Evolutionary conservation across 306 rosid species (phyloP).

Genomic region (Prosopis cineraria): DNA sequence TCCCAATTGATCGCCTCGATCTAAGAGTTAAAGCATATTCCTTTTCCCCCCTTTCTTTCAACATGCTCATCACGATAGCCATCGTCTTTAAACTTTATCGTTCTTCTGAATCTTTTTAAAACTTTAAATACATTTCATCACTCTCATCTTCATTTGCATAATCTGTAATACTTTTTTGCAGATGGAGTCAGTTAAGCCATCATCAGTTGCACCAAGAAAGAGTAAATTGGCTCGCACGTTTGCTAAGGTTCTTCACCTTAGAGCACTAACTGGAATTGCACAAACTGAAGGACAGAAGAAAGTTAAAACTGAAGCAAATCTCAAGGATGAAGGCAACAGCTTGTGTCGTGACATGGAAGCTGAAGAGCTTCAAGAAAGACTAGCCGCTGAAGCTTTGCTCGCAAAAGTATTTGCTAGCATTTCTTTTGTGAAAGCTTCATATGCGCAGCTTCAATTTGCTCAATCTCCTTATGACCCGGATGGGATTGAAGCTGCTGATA

Average conservation of each 20-base stretch:
- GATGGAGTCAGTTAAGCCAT: constrained; percentile 80
- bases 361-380: constrained; percentile 64
- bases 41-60: constrained; percentile 47
- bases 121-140: constrained; percentile 4
- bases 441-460: constrained; percentile 73
- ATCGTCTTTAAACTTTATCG: constrained; percentile 41
- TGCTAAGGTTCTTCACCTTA: constrained; percentile 81
- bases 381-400: constrained; percentile 62
- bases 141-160: constrained; percentile 23
- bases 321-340: constrained; percentile 40
- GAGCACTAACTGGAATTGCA: constrained; percentile 57
- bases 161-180: constrained; percentile 33
- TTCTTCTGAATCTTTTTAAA: constrained; percentile 19
- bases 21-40: constrained; percentile 63
- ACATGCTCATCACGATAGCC: constrained; percentile 46
- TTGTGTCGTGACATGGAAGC: constrained; percentile 40
- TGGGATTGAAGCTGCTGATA: constrained; percentile 79
- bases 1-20: constrained; percentile 57
- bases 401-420: constrained; percentile 76
- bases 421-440: constrained; percentile 75
- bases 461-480: constrained; percentile 82
- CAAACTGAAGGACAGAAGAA: constrained; percentile 57
- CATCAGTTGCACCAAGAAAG: constrained; percentile 63
- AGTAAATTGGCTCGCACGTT: constrained; percentile 63
- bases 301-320: constrained; percentile 42